phyloP scores from a whole-genome alignment of 2,329 filamentous ascomycete species.

The Penicillium aurantiogriseum region DNA sequence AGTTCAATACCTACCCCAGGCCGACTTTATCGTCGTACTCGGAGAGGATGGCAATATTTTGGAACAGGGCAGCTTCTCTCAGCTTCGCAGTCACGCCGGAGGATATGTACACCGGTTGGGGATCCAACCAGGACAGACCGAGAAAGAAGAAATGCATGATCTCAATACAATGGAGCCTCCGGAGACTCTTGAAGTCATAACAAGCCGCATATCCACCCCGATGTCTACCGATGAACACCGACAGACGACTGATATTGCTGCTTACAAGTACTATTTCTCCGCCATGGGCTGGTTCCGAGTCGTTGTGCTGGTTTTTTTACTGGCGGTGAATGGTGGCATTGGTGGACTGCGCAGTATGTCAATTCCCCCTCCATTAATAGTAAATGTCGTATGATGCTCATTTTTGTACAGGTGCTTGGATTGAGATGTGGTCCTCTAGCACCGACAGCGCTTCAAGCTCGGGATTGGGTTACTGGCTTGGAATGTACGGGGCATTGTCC shows the following conservation, averaged over 20 bases:
- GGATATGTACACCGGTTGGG: no score
- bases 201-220: neutral
- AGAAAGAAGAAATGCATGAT: neutral
- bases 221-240: neutral
- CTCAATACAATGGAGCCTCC: neutral
- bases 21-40: neutral
- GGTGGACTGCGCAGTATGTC: no score
- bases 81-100: constrained; percentile 13
- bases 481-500: constrained; percentile 15
- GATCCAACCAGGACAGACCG: no score
- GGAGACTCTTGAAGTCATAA: neutral
- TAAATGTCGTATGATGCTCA: neutral
- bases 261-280: constrained; percentile 26
- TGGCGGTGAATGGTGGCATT: neutral
- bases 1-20: neutral
- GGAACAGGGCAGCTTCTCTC: constrained; percentile 7
- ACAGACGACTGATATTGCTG: constrained; percentile 13
- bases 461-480: constrained; percentile 19
- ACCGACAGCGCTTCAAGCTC: constrained; percentile 5
- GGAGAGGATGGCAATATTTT: neutral
- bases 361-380: no score
- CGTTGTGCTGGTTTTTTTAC: constrained; percentile 15
- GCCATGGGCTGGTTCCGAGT: constrained; percentile 19
- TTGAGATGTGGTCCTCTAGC: constrained; percentile 23
- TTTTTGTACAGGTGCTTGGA: constrained; percentile 9